These are phyloP conservation scores for Triticum monococcum DNA, from an alignment of 176 grass and related monocot genomes.

Conservation along the genomic window DNA sequence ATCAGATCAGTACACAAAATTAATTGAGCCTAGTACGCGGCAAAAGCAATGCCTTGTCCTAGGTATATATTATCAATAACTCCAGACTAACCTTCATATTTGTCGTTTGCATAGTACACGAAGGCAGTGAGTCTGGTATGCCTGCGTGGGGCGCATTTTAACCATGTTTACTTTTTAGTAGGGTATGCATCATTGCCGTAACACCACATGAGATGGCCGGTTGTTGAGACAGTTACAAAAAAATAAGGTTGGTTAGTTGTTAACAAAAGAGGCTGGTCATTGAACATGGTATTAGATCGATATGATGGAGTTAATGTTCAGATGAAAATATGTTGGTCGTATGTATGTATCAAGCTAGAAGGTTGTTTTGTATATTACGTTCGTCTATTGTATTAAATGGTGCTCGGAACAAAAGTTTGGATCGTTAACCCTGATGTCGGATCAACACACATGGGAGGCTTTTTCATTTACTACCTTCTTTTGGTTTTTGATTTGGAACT, in stretches of 20 bases:
- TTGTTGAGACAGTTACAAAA: not conserved
- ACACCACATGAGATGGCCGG: not conserved
- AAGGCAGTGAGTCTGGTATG: not conserved
- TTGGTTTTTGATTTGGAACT: not conserved
- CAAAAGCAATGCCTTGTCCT: not conserved
- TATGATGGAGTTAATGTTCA: not conserved
- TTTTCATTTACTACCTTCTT: not conserved
- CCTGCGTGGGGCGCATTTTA: not conserved
- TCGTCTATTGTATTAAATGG: no score
- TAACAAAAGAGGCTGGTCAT: not conserved
- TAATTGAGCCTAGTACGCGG: not conserved
- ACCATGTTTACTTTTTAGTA: not conserved
- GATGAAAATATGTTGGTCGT: not conserved
- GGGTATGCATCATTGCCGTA: not conserved
- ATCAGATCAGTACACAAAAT: not conserved
- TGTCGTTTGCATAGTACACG: not conserved
- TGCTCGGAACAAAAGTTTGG: not conserved
- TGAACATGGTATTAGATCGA: not conserved
- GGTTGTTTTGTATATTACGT: not conserved
- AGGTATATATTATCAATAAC: not conserved
- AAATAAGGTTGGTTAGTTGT: not conserved
- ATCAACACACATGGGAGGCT: not conserved
- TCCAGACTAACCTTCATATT: not conserved
- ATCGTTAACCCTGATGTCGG: not conserved
- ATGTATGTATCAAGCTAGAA: not conserved